Evolutionary conservation across 2,329 filamentous ascomycete species (phyloP), one percentile per base, ranked within the genome.

Genomic region (Sporothrix schenckii): DNA sequence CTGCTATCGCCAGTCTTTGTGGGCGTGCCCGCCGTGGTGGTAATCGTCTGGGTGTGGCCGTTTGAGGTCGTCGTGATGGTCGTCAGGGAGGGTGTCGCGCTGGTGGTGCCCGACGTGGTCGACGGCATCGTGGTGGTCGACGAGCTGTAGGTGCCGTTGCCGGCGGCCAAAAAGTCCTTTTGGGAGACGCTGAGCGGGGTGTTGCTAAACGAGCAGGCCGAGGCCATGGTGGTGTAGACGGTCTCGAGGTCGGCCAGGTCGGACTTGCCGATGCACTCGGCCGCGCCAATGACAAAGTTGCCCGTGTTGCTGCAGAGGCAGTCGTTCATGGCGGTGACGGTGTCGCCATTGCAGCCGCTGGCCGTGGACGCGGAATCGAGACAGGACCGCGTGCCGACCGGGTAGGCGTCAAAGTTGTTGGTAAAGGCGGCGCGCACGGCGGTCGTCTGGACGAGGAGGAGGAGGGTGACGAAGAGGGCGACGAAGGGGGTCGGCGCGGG

Each of bases 241-340:
- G 75, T 70, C 16, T 77, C 72, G 6, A 86, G 73, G 58, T 86
- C 82, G 27, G 27, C 73, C 0, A 76, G 74, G 54, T 78, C 79
- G 3, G 75, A 49, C 19, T 74, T 71, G 9, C 81, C 83, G 14
- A 87, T 75, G 72, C 85, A 87, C 14, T 72, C 73, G 2, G 85
- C 85, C 2, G 83, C 75, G 47, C 80, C 79, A 24, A 80, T 82
- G 72, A 87, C 78, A 75, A 87, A 87, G 73, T 81, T 78, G 69
- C 82, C 82, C 44, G 79, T 77, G 72, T 87, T 85, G 72, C 76
- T 75, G 75, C 85, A 87, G 1, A 87, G 79, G 68, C 85, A 87
- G 2, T 75, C 68, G 73, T 87, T 87, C 72, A 86, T 78, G 41
- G 80, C 76, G 0, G 74, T 58, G 2, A 80, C 78, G 0, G 80